Base-by-base conservation (phyloP, 306 rosid species). In the Lathyrus oleraceus region DNA sequence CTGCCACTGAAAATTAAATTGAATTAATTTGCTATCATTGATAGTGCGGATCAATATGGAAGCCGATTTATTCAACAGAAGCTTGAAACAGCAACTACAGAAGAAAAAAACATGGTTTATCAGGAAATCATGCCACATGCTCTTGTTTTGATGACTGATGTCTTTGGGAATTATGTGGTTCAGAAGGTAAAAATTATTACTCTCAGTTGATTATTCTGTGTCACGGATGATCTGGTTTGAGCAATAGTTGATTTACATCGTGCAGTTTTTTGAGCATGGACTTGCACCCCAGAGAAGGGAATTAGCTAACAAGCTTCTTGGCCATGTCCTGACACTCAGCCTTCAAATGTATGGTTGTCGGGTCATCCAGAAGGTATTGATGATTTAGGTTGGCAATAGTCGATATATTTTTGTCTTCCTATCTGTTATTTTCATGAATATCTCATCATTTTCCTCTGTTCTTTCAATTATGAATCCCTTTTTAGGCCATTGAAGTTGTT, bases 271-370 rank as follows among this genome's bases (percentile, higher is more conserved):
- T 73, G 99, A 94, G 90, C 97, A 94, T 11, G 97, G 99, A 74
- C 95, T 88, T 81, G 65, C 85, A 8, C 36, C 87, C 57, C 97
- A 94, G 72, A 86, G 89, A 85, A 87, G 96, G 80, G 99, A 94
- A 71, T 82, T 94, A 79, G 96, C 96, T 58, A 87, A 94, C 87
- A 83, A 94, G 65, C 96, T 94, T 65, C 53, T 84, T 19, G 83
- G 86, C 13, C 96, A 94, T 61, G 96, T 94, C 47, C 87, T 94
- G 73, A 80, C 91, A 8, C 92, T 91, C 28, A 84, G 97, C 85
- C 99, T 94, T 85, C 99, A 94, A 75, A 94, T 94, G 99, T 91
- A 94, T 83, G 99, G 99, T 62, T 94, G 99, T 42, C 88, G 99
- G 5, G 97, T 94, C 71, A 94, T 94, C 76, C 99, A 94, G 76